Evolutionary conservation across 495 filamentous ascomycete genomes (phyloP).

Genomic region (Penicillium pancosmium): DNA sequence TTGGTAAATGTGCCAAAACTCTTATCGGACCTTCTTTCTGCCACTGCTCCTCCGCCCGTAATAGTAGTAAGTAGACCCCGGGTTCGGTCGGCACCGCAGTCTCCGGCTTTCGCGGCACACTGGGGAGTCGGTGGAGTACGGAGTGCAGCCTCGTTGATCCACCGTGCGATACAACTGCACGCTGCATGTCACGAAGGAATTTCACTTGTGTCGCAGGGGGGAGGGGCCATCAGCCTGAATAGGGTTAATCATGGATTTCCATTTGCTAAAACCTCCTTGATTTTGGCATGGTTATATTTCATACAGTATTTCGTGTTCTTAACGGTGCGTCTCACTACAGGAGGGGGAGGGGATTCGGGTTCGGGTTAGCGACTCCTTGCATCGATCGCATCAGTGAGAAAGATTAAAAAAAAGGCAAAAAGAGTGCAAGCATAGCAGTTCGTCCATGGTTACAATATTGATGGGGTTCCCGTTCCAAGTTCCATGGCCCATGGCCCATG

Average conservation of each 20-base stretch:
- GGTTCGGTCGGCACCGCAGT: conserved; percentile 14
- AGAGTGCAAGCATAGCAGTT: not conserved
- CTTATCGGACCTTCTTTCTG: no score
- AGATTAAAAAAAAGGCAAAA: not conserved
- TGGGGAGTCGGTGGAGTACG: conserved; percentile 18
- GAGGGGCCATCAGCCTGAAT: not conserved
- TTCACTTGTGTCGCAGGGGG: conserved; percentile 8
- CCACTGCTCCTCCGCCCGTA: no score
- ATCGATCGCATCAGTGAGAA: not conserved
- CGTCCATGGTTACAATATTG: conserved; percentile 5
- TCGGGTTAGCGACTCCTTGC: conserved; percentile 4
- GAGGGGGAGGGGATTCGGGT: not conserved
- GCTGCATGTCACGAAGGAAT: conserved; percentile 32
- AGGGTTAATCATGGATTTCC: not conserved
- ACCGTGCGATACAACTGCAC: conserved; percentile 22
- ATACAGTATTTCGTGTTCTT: no score
- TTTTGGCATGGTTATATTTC: no score
- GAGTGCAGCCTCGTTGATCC: conserved; percentile 29
- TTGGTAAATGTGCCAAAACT: no score
- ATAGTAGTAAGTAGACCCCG: not conserved
- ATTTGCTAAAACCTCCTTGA: not conserved
- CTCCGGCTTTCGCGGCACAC: conserved; percentile 26
- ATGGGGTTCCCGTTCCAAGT: conserved; percentile 9
- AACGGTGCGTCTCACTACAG: not conserved
- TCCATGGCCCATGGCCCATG: not conserved